These are phyloP conservation scores for Phalaenopsis aphrodite DNA, from an alignment of 106 monocot genomes.

Conservation along the genomic window DNA sequence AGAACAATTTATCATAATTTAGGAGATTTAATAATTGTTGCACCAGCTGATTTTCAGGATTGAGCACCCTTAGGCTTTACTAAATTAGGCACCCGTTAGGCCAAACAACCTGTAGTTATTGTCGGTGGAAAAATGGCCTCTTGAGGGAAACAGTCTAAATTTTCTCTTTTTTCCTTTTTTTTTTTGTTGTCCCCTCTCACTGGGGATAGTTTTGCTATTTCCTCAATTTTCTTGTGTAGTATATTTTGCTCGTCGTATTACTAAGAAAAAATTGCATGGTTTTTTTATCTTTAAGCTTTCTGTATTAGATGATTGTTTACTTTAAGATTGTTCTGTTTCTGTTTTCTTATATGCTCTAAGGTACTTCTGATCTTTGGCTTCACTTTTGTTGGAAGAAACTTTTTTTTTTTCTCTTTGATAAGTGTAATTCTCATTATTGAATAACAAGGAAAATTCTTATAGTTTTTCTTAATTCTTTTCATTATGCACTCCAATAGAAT, in stretches of 20 bases:
- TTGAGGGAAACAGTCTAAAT: background rate
- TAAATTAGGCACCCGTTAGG: no score
- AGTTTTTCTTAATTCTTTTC: no score
- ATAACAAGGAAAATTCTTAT: no score
- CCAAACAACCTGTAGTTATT: no score
- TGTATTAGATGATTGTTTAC: background rate
- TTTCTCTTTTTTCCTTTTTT: background rate
- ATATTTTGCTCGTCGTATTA: background rate
- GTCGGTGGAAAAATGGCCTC: background rate
- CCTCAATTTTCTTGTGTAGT: background rate
- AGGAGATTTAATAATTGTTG: no score
- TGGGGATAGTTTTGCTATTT: background rate
- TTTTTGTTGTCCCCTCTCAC: background rate
- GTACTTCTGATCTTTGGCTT: background rate
- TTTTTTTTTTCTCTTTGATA: no score
- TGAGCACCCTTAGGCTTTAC: no score
- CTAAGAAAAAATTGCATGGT: background rate
- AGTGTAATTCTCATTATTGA: no score
- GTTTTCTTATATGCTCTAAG: background rate
- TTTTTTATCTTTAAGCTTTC: background rate
- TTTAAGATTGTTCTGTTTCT: background rate
- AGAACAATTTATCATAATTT: no score
- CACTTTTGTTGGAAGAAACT: no score
- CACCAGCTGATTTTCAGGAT: no score
- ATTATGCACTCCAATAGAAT: no score